Base-by-base conservation (phyloP, 2,329 filamentous ascomycete species). In the Berkeleyomyces rouxiae region DNA sequence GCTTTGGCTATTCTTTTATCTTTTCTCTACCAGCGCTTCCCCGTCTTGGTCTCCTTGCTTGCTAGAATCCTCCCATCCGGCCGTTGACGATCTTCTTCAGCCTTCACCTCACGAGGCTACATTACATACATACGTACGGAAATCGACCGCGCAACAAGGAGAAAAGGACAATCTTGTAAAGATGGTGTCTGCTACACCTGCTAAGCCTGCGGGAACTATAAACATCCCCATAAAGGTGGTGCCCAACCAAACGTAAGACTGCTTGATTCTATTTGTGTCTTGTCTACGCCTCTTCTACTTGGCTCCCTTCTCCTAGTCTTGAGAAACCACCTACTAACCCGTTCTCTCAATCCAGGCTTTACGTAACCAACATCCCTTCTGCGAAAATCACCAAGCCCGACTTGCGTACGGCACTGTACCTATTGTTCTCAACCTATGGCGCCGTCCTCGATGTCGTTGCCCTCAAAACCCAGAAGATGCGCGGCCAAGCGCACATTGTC, bases 391-490 rank as follows among this genome's bases (percentile, higher is more conserved):
- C 87, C 70, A 99, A 97, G 73, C 79, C 82, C 65, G 91, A 97
- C 72, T 76, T 99, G 49, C 85, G 90, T 69, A 86, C 89, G 55
- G 86, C 87, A 4, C 80, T 99, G 39, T 99, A 99, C 76, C 88
- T 90, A 73, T 81, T 97, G 10, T 97, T 97, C 73, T 90, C 90
- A 9, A 95, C 90, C 11, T 95, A 96, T 71, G 93, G 93, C 47
- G 84, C 90, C 0, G 87, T 99, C 13, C 82, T 99, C 64, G 93
- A 99, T 71, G 83, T 99, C 23, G 87, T 96, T 58, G 88, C 89
- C 39, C 78, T 96, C 68, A 95, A 90, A 76, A 95, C 89, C 1
- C 79, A 80, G 72, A 90, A 90, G 75, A 96, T 97, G 91, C 86
- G 93, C 59, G 93, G 93, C 2, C 93, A 99, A 74, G 93, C 93